Evolutionary conservation across 495 filamentous ascomycete genomes (phyloP).

Genomic region (Tuber borchii): DNA sequence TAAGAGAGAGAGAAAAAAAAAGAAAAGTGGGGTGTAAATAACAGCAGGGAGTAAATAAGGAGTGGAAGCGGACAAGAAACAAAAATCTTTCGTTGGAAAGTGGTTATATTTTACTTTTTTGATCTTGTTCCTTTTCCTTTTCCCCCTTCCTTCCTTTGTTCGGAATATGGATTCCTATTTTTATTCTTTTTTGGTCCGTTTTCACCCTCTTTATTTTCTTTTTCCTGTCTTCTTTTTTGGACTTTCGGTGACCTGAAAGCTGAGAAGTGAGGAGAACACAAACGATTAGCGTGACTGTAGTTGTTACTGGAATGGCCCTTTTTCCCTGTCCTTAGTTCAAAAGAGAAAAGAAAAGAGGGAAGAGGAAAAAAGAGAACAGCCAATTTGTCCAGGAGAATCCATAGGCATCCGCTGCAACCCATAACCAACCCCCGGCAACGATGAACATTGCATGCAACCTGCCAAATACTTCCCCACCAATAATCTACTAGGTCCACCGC

Average conservation of each 20-base stretch:
- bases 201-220: background rate
- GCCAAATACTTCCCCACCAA: slow-evolving; percentile 17
- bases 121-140: background rate
- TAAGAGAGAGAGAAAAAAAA: background rate
- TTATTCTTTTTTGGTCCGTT: background rate
- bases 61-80: slow-evolving; percentile 19
- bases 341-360: background rate
- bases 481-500: slow-evolving; percentile 8
- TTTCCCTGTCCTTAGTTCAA: slow-evolving; percentile 22
- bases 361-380: background rate
- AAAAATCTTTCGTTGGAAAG: slow-evolving; percentile 29
- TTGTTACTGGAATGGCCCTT: slow-evolving; percentile 23
- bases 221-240: background rate
- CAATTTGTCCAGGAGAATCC: slow-evolving; percentile 1
- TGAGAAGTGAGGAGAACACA: slow-evolving; percentile 7
- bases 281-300: slow-evolving; percentile 22
- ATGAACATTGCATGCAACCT: slow-evolving; percentile 33
- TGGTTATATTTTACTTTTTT: slow-evolving; percentile 22
- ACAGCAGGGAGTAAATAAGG: background rate
- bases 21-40: slow-evolving; percentile 3
- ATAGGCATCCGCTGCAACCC: background rate
- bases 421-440: slow-evolving; percentile 1
- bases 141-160: background rate
- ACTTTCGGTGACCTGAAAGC: slow-evolving; percentile 17
- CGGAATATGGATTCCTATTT: background rate